Conservation (phyloP, 495 filamentous ascomycete species). For the Aspergillus sclerotiicarbonarius region DNA sequence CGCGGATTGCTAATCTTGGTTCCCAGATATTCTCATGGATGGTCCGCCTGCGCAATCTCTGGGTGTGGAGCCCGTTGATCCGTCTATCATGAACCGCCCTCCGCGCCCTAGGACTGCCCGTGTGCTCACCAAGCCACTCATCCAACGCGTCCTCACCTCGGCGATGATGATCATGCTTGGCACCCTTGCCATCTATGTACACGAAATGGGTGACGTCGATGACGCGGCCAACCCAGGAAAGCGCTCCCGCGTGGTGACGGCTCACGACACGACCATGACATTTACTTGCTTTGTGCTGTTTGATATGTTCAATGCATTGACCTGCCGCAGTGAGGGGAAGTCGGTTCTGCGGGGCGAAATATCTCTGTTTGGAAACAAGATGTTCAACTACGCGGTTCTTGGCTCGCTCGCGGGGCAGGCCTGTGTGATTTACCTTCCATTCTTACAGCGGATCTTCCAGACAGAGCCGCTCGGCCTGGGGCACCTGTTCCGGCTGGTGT, state of each 20-base stretch:
- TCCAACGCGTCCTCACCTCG: conserved; percentile 83
- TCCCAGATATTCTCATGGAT: conserved; percentile 95
- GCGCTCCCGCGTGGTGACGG: conserved; percentile 64
- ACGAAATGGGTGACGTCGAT: conserved; percentile 74
- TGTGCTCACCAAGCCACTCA: conserved; percentile 77
- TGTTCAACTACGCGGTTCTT: conserved; percentile 93
- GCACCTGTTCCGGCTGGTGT: conserved; percentile 70
- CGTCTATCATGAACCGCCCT: conserved; percentile 87
- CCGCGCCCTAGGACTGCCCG: conserved; percentile 81
- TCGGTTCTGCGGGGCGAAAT: conserved; percentile 85
- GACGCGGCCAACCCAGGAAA: conserved; percentile 35
- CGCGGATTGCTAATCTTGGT: conserved; percentile 25
- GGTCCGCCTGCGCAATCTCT: conserved; percentile 96
- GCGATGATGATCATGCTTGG: conserved; percentile 86
- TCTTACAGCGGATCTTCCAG: conserved; percentile 90
- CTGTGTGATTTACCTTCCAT: conserved; percentile 89
- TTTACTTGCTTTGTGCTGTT: conserved; percentile 98
- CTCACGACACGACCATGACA: conserved; percentile 97
- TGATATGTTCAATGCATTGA: conserved; percentile 97
- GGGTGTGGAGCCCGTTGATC: conserved; percentile 93
- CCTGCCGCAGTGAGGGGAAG: conserved; percentile 89
- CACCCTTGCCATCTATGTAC: conserved; percentile 85
- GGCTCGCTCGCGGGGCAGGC: conserved; percentile 81
- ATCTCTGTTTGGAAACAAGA: conserved; percentile 74
- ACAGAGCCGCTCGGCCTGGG: conserved; percentile 76